These are phyloP conservation scores for Viola pubescens DNA, from an alignment of 441 rosid species.

Conservation along the genomic window DNA sequence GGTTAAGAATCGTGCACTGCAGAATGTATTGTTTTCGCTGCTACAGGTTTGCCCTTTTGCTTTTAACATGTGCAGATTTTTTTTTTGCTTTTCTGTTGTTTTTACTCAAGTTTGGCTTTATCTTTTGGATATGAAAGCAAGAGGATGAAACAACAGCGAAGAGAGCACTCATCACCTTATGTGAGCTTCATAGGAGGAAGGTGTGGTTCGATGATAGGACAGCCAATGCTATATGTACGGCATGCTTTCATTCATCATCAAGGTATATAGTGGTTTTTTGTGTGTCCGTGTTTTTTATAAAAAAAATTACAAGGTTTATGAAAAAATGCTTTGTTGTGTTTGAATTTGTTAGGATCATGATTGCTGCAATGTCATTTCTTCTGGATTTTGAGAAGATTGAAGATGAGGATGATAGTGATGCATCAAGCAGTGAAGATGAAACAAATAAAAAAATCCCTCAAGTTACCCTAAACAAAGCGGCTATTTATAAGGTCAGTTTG, in stretches of 20 bases:
- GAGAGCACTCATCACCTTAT: slow-evolving; percentile 61
- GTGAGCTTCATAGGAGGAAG: slow-evolving; percentile 75
- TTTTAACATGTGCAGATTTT: background rate
- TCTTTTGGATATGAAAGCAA: slow-evolving; percentile 27
- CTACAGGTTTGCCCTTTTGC: slow-evolving; percentile 44
- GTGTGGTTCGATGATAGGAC: slow-evolving; percentile 91
- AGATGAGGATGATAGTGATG: slow-evolving; percentile 65
- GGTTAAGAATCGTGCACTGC: slow-evolving; percentile 61
- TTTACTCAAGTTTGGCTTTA: background rate
- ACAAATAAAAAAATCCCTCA: slow-evolving; percentile 34
- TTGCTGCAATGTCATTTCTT: slow-evolving; percentile 68
- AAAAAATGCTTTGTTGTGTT: background rate
- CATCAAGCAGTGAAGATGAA: slow-evolving; percentile 70
- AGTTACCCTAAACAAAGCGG: slow-evolving; percentile 48
- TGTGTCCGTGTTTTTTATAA: slow-evolving; percentile 3
- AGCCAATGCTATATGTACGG: slow-evolving; percentile 80
- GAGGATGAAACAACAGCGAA: slow-evolving; percentile 77
- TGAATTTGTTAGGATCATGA: slow-evolving; percentile 59
- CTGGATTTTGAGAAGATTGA: slow-evolving; percentile 84
- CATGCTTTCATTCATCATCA: slow-evolving; percentile 78
- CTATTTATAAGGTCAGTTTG: slow-evolving; percentile 68
- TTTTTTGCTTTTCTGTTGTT: background rate
- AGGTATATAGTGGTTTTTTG: slow-evolving; percentile 31
- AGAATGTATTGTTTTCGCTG: slow-evolving; percentile 59
- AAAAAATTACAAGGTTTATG: slow-evolving; percentile 13